Base-by-base conservation (phyloP, 1,284 basidiomycete genomes). In the Fomitiporia mediterranea region DNA sequence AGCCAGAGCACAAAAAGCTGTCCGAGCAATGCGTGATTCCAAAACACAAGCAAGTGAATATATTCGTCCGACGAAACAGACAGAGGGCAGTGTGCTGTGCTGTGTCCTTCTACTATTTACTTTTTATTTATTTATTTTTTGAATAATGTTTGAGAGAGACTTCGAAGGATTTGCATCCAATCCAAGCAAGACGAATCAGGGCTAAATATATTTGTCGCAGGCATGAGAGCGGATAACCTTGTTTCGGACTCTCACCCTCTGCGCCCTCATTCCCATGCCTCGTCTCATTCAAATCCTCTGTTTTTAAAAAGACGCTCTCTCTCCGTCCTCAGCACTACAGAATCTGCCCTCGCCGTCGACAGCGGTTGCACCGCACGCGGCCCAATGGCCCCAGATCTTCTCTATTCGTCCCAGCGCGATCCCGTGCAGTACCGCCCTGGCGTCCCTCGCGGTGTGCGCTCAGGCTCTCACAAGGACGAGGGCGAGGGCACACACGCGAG, bases 401-500 rank as follows among this genome's bases (percentile, higher is more conserved):
- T 55, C 35, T 55, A 55, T 34, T 44, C 40, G 25, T 25, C 53
- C 5, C 53, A 47, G 15, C 34, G 47, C 37, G 53, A 55, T 15
- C 53, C 44, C 11, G 43, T 42, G 17, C 53, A 55, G 23, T 55
- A 55, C 21, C 34, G 53, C 5, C 53, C 44, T 17, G 53, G 46
- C 35, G 39, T 49, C 28, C 23, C 50, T 17, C 44, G 46, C 35
- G 35, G 46, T 38, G 40, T 39, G 21, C 53, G 53, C 25, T n/a
- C 25, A 9, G 53, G 51, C 30, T 19, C 46, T 27, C 23, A 25
- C 25, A 49, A 55, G 46, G 57, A 56, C 17, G 57, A 52, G 39
- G 53, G 57, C n/a, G 57, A 59, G 40, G 57, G 57, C n/a, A 52
- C 23, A 40, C 57, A 59, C 30, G 30, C 49, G 11, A 47, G 57